Percentiles rank a stretch among this genome's conserved stretches.
phyloP scores from a whole-genome alignment of 2,329 filamentous ascomycete species.

The Cryphonectria japonica region DNA sequence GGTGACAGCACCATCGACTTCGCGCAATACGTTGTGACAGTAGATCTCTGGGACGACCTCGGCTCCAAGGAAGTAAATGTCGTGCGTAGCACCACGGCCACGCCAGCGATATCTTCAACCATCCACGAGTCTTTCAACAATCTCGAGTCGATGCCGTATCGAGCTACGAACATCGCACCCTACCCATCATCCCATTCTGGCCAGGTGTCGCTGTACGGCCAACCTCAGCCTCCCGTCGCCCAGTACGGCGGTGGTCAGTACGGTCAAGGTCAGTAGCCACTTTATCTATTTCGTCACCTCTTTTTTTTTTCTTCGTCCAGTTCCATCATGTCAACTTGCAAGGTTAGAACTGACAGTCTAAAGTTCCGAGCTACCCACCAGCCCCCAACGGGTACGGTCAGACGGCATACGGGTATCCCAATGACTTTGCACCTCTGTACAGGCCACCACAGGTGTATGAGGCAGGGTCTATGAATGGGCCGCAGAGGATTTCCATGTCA shows the following conservation, averaged over 20 bases:
- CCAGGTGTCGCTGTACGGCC: constrained; percentile 29
- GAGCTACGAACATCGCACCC: constrained; percentile 28
- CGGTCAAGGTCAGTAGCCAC: constrained; percentile 24
- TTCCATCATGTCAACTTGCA: background rate
- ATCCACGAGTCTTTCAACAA: constrained; percentile 77
- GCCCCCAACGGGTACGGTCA: constrained; percentile 28
- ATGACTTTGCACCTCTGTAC: constrained; percentile 33
- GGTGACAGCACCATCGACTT: constrained; percentile 25
- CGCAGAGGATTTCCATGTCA: constrained; percentile 42
- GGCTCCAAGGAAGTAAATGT: constrained; percentile 68
- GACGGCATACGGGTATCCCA: constrained; percentile 25
- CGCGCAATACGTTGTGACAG: constrained; percentile 58
- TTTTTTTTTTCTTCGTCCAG: background rate
- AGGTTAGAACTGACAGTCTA: background rate
- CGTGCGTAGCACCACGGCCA: constrained; percentile 64
- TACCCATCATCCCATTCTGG: constrained; percentile 24
- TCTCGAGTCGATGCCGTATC: constrained; percentile 40
- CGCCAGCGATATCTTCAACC: constrained; percentile 77
- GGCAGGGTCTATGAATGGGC: constrained; percentile 36
- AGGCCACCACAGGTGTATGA: constrained; percentile 40
- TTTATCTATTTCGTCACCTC: background rate
- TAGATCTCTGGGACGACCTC: constrained; percentile 70
- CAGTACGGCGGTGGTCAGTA: constrained; percentile 24
- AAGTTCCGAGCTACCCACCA: constrained; percentile 26
- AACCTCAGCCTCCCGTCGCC: constrained; percentile 33